Base-by-base conservation (phyloP, 805 yeast species). In the Citeromyces nyonsensis region DNA sequence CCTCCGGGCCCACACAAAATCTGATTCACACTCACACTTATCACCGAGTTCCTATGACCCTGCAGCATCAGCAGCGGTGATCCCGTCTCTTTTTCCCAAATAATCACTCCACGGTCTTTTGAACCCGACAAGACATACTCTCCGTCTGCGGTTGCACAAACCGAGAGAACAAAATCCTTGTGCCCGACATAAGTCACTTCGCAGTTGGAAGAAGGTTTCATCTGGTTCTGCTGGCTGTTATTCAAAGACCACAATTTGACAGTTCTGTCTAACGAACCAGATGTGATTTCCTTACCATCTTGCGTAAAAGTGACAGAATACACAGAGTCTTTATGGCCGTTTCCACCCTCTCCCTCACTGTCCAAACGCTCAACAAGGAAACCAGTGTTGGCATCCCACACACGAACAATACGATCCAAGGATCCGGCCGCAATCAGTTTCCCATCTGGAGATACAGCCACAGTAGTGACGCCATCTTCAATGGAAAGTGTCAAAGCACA, bases 391-490 rank as follows among this genome's bases (percentile, higher is more conserved):
- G 95, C 79, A 58, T 88, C 95, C 96, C 97, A 88, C 31, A 91
- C 94, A 40, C 97, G 70, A 33, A 91, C 96, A 24, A 94, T 80
- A 57, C 93, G 70, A 61, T 88, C 98, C 42, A 88, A 69, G 25
- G 94, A 81, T 32, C 98, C 98, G 11, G 96, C 97, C 26, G 96
- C 97, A 45, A 91, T 84, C 45, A 75, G 71, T 44, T 77, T 73
- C 26, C 96, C 95, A 54, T 88, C 94, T 32, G 96, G 96, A 6
- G 95, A 82, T 28, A 88, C 88, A 13, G 96, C 95, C 30, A 88
- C 96, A 0, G 98, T 88, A 35, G 98, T 88, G 34, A 88, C 97
- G 44, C 98, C 98, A 53, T 88, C 97, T 57, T 88, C 96, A 45
- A 88, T 86, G 11, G 85, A 72, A 42, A 88, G 64, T 30, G 95